phyloP scores from a whole-genome alignment of 495 filamentous ascomycete species.

The Neurospora sp. region DNA sequence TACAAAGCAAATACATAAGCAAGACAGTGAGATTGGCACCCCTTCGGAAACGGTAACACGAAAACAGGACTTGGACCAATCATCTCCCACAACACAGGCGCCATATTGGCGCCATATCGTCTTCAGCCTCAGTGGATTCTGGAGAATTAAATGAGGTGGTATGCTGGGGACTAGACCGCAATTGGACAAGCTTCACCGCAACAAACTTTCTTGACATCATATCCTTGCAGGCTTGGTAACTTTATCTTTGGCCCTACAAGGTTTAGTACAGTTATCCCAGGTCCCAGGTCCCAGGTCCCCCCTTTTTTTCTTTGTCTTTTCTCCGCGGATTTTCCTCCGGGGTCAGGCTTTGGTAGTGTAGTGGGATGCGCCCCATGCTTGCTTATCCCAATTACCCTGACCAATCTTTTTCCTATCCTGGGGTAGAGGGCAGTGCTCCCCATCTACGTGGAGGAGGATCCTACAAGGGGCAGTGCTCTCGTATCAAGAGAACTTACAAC shows the following conservation, averaged over 20 bases:
- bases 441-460: not conserved
- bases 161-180: not conserved
- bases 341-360: not conserved
- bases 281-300: not conserved
- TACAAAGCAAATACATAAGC: not conserved
- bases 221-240: not conserved
- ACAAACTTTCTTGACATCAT: not conserved
- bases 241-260: not conserved
- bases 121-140: not conserved
- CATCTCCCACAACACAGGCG: not conserved
- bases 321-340: not conserved
- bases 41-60: not conserved
- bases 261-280: not conserved
- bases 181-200: not conserved
- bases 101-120: not conserved
- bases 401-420: not conserved
- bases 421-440: not conserved
- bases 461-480: not conserved
- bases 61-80: not conserved
- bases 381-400: not conserved
- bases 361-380: not conserved
- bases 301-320: not conserved
- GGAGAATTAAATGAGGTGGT: not conserved
- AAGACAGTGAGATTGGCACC: not conserved
- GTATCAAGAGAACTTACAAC: not conserved